These are phyloP conservation scores for Trametes pubescens DNA, from an alignment of 1,284 basidiomycete genomes.

Conservation along the genomic window DNA sequence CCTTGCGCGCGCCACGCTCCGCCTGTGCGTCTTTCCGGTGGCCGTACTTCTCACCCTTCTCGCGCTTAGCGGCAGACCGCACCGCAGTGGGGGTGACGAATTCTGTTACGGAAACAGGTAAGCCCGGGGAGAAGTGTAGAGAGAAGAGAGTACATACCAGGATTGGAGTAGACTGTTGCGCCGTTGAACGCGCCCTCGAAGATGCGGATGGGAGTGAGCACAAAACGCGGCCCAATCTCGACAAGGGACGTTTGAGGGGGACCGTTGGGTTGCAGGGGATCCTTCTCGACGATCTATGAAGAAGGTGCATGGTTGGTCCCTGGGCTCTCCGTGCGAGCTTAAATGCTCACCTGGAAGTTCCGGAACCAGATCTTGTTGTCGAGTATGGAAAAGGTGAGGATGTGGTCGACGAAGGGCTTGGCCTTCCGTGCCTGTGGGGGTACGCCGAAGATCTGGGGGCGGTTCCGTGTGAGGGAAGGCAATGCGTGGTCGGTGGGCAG, in stretches of 20 bases:
- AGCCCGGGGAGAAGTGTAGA: not conserved
- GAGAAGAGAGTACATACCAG: conserved; percentile 61
- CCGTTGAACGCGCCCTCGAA: conserved; percentile 98
- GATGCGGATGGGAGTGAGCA: conserved; percentile 96
- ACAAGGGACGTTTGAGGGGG: conserved; percentile 83
- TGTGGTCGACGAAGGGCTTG: conserved; percentile 98
- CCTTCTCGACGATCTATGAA: conserved; percentile 78
- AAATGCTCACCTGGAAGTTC: conserved; percentile 87
- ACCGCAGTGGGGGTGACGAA: conserved; percentile 90
- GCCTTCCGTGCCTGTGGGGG: conserved; percentile 89
- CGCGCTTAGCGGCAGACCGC: conserved; percentile 75
- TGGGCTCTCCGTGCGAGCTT: not conserved
- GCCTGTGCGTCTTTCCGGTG: conserved; percentile 81
- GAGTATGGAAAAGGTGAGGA: conserved; percentile 94
- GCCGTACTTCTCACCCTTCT: conserved; percentile 84
- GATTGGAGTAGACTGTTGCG: conserved; percentile 96
- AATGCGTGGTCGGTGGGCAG: conserved; percentile 30
- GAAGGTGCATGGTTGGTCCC: no score
- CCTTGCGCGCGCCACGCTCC: conserved; percentile 73
- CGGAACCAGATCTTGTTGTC: conserved; percentile 99
- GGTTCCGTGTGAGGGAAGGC: conserved; percentile 13
- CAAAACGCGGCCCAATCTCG: conserved; percentile 98
- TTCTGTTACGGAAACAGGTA: conserved; percentile 56
- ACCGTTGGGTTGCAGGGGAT: conserved; percentile 77
- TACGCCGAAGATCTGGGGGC: conserved; percentile 89